phyloP scores from a whole-genome alignment of 2,329 filamentous ascomycete genomes.

The Phaeosphaeriaceae sp. region DNA sequence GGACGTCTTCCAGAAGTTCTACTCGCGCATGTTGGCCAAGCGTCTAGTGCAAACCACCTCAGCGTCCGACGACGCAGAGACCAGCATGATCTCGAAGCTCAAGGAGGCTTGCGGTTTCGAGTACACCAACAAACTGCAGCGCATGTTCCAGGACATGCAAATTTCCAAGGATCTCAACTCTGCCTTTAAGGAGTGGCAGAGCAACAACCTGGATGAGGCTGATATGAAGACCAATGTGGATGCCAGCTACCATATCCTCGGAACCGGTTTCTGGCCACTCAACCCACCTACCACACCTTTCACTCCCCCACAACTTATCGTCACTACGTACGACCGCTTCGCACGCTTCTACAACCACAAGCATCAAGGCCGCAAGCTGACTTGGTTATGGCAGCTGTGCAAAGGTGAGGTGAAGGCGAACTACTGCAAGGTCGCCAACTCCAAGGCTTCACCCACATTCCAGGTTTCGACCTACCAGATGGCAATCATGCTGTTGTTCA shows the following conservation, averaged over 20 bases:
- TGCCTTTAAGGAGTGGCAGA: slow-evolving; percentile 81
- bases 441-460: slow-evolving; percentile 92
- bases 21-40: slow-evolving; percentile 94
- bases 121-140: slow-evolving; percentile 98
- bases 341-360: slow-evolving; percentile 92
- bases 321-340: slow-evolving; percentile 88
- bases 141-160: slow-evolving; percentile 99
- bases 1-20: slow-evolving; percentile 99
- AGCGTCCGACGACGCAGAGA: slow-evolving; percentile 95
- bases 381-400: slow-evolving; percentile 97
- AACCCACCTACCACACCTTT: slow-evolving; percentile 87
- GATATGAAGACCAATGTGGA: slow-evolving; percentile 76
- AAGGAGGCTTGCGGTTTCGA: slow-evolving; percentile 99
- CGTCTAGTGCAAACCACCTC: slow-evolving; percentile 94
- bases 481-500: slow-evolving; percentile 93
- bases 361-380: slow-evolving; percentile 94
- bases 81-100: slow-evolving; percentile 98
- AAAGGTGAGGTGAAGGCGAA: slow-evolving; percentile 96
- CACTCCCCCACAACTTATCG: slow-evolving; percentile 82
- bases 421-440: slow-evolving; percentile 72
- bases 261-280: slow-evolving; percentile 97
- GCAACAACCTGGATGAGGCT: slow-evolving; percentile 68
- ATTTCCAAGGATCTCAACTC: slow-evolving; percentile 97
- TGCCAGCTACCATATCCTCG: slow-evolving; percentile 89
- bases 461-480: slow-evolving; percentile 98